A percentile compares a stretch with the other conserved stretches of the same genome.
These are phyloP conservation scores for Scytalidium lignicola DNA, from an alignment of 2,329 filamentous ascomycete species.

Conservation along the genomic window DNA sequence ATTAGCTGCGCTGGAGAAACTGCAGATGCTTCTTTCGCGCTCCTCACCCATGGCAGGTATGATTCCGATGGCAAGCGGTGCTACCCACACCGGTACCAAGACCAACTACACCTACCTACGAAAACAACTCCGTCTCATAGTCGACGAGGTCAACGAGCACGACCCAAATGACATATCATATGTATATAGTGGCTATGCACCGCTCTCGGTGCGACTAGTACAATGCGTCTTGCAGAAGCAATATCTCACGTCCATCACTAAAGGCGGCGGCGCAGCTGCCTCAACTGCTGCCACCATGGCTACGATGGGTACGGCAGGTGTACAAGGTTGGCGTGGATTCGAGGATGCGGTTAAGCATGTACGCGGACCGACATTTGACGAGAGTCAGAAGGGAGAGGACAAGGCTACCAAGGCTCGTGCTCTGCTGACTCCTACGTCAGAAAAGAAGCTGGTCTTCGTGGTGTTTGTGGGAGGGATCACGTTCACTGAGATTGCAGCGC, in stretches of 20 bases:
- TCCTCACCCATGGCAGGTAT: conserved; percentile 74
- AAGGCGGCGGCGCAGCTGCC: conserved; percentile 47
- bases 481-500: conserved; percentile 89
- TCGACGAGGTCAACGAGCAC: conserved; percentile 94
- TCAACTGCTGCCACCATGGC: conserved; percentile 38
- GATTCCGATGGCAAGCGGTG: conserved; percentile 65
- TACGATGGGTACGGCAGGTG: conserved; percentile 37
- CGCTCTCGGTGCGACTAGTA: conserved; percentile 82
- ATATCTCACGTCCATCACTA: conserved; percentile 66
- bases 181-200: conserved; percentile 95
- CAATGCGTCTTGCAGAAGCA: conserved; percentile 92
- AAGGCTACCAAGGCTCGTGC: conserved; percentile 85
- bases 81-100: conserved; percentile 52
- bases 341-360: conserved; percentile 88
- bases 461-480: conserved; percentile 97
- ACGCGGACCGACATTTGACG: conserved; percentile 83
- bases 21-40: conserved; percentile 76
- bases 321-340: conserved; percentile 86
- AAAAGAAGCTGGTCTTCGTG: conserved; percentile 85
- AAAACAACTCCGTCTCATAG: conserved; percentile 80
- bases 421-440: conserved; percentile 68
- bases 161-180: conserved; percentile 95
- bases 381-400: conserved; percentile 86
- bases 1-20: conserved; percentile 79
- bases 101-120: conserved; percentile 89